Evolutionary conservation across 2,329 filamentous ascomycete genomes (phyloP).

Genomic region (Domatiomyces globalis): DNA sequence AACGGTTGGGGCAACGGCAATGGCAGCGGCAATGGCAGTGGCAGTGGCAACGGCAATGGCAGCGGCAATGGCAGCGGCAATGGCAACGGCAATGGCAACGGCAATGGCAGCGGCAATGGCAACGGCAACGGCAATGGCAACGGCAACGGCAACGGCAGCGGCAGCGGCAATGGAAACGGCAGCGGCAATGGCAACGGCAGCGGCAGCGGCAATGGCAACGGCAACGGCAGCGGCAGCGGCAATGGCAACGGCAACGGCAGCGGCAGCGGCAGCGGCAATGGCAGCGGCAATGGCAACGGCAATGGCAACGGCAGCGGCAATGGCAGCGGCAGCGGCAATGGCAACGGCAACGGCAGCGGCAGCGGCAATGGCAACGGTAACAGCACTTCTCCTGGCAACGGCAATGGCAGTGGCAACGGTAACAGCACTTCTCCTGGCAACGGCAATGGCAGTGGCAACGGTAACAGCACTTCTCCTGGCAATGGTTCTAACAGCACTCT

Average conservation of each 20-base stretch:
- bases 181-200: conserved; percentile 12
- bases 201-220: conserved; percentile 9
- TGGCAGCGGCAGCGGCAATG: too few relatives aligned
- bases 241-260: conserved; percentile 10
- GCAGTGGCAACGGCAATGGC: background rate
- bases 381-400: background rate
- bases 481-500: conserved; percentile 1
- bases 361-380: conserved; percentile 2
- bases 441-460: conserved; percentile 1
- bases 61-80: background rate
- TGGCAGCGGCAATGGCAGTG: background rate
- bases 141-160: background rate
- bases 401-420: conserved; percentile 5
- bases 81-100: background rate
- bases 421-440: conserved; percentile 1
- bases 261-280: conserved; percentile 12
- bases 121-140: background rate
- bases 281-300: conserved; percentile 8
- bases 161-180: conserved; percentile 8
- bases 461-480: conserved; percentile 1
- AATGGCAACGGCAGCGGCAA: conserved; percentile 2
- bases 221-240: conserved; percentile 8
- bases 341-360: too few relatives aligned
- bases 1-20: background rate
- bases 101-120: background rate